Percentiles rank a stretch among this genome's conserved stretches.
Conservation (phyloP, 306 rosid genomes). For the Gastrolobium bilobum region DNA sequence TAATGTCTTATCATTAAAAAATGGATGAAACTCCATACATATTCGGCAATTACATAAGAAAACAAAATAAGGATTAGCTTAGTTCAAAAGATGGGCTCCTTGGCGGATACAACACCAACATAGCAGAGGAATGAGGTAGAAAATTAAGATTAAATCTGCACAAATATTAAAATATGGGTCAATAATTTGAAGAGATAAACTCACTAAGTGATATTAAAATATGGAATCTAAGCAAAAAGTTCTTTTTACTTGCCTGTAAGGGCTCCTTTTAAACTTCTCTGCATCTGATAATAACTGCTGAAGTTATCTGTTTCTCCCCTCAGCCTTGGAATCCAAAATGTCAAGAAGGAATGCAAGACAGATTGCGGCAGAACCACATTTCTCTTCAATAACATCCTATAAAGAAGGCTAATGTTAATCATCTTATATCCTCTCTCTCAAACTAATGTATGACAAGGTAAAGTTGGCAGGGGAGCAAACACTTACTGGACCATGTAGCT, state of each 20-base stretch:
- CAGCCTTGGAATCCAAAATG: slow-evolving; percentile 97
- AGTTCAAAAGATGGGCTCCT: too few relatives aligned
- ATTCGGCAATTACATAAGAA: too few relatives aligned
- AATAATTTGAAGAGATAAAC: slow-evolving; percentile 25
- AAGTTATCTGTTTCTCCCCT: slow-evolving; percentile 88
- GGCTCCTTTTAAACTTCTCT: slow-evolving; percentile 91
- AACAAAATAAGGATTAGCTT: too few relatives aligned
- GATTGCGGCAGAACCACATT: slow-evolving; percentile 94
- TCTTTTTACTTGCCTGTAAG: slow-evolving; percentile 74
- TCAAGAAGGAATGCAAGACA: slow-evolving; percentile 99
- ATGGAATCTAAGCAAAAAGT: slow-evolving; percentile 16
- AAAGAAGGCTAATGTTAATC: slow-evolving; percentile 33
- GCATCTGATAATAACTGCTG: slow-evolving; percentile 86
- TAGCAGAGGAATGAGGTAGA: too few relatives aligned
- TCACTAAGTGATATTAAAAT: not conserved
- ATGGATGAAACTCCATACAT: too few relatives aligned
- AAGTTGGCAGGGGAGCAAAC: slow-evolving; percentile 35
- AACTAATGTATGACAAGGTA: slow-evolving; percentile 19
- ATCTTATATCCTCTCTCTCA: slow-evolving; percentile 14
- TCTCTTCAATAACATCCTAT: slow-evolving; percentile 90
- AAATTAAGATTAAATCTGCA: too few relatives aligned
- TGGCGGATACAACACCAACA: too few relatives aligned
- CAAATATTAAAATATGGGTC: too few relatives aligned
- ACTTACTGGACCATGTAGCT: slow-evolving; percentile 81
- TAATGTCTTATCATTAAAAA: too few relatives aligned